These are phyloP conservation scores for Aspergillus egyptiacus DNA, from an alignment of 495 filamentous ascomycete species.

Conservation along the genomic window DNA sequence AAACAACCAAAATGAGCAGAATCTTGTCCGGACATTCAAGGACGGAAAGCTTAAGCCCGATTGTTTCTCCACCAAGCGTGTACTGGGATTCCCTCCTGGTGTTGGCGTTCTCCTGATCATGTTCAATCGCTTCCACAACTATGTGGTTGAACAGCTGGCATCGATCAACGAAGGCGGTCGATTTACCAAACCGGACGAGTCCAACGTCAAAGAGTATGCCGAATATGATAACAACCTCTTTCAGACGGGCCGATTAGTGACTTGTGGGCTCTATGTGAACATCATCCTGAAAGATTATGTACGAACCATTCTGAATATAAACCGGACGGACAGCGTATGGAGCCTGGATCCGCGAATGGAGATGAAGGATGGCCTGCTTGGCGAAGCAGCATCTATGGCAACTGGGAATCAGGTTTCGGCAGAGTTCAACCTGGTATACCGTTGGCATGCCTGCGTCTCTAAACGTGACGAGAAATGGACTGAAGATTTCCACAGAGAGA, in stretches of 20 bases:
- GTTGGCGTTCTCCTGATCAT: constrained; percentile 70
- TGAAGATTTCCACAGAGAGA: constrained; percentile 52
- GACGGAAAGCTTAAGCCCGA: constrained; percentile 83
- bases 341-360: constrained; percentile 67
- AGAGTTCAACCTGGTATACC: constrained; percentile 71
- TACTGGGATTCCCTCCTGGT: constrained; percentile 78
- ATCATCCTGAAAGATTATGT: constrained; percentile 75
- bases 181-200: constrained; percentile 48
- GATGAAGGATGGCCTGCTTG: constrained; percentile 35
- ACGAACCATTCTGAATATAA: constrained; percentile 72
- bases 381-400: constrained; percentile 32
- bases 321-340: constrained; percentile 65
- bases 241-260: constrained; percentile 66
- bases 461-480: constrained; percentile 71
- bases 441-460: constrained; percentile 76
- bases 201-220: constrained; percentile 45
- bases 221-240: constrained; percentile 74
- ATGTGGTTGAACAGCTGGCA: constrained; percentile 56
- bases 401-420: constrained; percentile 70
- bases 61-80: constrained; percentile 67
- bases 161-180: constrained; percentile 54
- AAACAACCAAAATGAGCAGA: constrained; percentile 69
- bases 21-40: constrained; percentile 68
- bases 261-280: constrained; percentile 73
- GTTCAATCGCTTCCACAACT: constrained; percentile 73